These are phyloP conservation scores for Aspergillus glaucus DNA, from an alignment of 2,329 filamentous ascomycete genomes.

Conservation along the genomic window DNA sequence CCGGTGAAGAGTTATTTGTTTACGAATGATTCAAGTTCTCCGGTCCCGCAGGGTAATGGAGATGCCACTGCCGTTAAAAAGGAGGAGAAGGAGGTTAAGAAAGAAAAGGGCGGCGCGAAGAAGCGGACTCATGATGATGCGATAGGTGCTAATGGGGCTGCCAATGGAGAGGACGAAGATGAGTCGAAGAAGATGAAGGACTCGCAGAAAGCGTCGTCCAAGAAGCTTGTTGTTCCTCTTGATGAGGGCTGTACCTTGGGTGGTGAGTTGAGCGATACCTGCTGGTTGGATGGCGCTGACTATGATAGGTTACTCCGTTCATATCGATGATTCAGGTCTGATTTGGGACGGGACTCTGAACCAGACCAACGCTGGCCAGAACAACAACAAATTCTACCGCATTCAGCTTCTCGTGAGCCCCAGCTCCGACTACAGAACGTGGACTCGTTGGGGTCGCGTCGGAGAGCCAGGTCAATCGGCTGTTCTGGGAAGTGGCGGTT, in stretches of 20 bases:
- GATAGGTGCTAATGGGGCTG: conserved; percentile 18
- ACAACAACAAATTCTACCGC: conserved; percentile 80
- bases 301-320: conserved; percentile 42
- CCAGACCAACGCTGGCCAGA: conserved; percentile 63
- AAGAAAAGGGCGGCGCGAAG: conserved; percentile 27
- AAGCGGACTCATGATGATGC: conserved; percentile 18
- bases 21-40: conserved; percentile 5
- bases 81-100: conserved; percentile 11
- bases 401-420: conserved; percentile 53
- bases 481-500: conserved; percentile 31
- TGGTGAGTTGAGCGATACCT: background rate
- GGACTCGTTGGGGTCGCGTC: conserved; percentile 78
- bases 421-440: conserved; percentile 48
- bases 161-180: conserved; percentile 6
- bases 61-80: conserved; percentile 21
- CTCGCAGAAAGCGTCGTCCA: conserved; percentile 39
- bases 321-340: conserved; percentile 58
- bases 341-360: conserved; percentile 78
- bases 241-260: conserved; percentile 34
- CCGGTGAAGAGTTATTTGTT: conserved; percentile 36
- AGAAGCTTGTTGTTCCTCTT: conserved; percentile 39
- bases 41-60: conserved; percentile 5
- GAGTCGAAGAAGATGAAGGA: conserved; percentile 37
- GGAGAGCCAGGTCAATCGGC: conserved; percentile 47
- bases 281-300: background rate